Base-by-base conservation (phyloP, 495 filamentous ascomycete genomes). In the Lasiosphaeris hirsuta region DNA sequence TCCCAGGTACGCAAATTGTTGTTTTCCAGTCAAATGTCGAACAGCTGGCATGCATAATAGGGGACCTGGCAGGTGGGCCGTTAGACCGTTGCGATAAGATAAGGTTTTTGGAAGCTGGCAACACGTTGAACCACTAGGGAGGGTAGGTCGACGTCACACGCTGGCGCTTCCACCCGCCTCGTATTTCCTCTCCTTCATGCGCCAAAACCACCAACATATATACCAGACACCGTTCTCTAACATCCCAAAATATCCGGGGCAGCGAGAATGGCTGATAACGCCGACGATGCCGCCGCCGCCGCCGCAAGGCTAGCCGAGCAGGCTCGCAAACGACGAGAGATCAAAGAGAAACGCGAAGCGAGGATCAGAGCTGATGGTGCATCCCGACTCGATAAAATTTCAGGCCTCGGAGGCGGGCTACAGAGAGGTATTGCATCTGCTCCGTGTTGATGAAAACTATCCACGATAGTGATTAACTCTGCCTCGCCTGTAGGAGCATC, bases 301-400 rank as follows among this genome's bases (percentile, higher is more conserved):
- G 67, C 86, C 49, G 86, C 87, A 36, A 88, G 85, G 8, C 86
- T 88, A 46, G 81, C 85, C 9, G 82, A 88, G 60, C 86, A 93
- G 68, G 88, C 90, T 23, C 88, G 91, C 15, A 79, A 91, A 38
- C 90, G 93, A 60, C 92, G 93, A 60, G 92, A 96, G 70, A 86
- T 90, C 60, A 92, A 94, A 60, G 92, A 96, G 70, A 86, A 90
- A 38, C 84, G 91, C 18, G 89, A 96, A 72, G 90, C 92, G 33
- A 96, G 96, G 75, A 87, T 97, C 72, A 86, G 83, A 62, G 89
- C 87, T 54, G 89, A 87, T 49, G 94, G 90, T 38, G 83, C 84
- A 36, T 81, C 85, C 19, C 81, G 94, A 59, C 77, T 99, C 54
- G 86, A 92, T 57, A 89, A 85, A 63, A 97, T 99, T 75, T 90